Base-by-base conservation (phyloP, 495 filamentous ascomycete genomes). In the Tuber aestivum region DNA sequence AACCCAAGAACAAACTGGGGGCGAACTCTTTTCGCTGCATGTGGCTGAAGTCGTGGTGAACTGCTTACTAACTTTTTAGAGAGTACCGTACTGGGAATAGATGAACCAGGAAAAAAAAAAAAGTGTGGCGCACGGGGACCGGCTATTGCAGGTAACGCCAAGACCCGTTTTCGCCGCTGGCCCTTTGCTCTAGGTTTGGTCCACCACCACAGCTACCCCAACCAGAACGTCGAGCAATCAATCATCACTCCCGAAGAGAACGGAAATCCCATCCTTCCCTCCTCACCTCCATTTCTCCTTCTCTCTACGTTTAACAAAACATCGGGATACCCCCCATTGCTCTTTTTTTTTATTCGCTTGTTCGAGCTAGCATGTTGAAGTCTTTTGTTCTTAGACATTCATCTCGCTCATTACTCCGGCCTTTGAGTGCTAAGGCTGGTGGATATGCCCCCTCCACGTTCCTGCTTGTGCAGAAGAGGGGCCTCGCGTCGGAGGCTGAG, bases 341-440 rank as follows among this genome's bases (percentile, higher is more conserved):
- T 18, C 16, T 41, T 76, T 70, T 65, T 68, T 73, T 50, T 38
- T 69, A 40, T 50, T 69, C 42, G 70, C 23, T 72, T 68, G 61
- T 37, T 72, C 48, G 44, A 50, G 20, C 73, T 68, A 75, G 70
- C 70, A 82, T 82, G 81, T 68, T 82, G 71, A 82, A 82, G 72
- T 79, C 80, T 50, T 79, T 82, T 72, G 71, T 82, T 76, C 81
- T 77, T 73, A 72, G 81, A 72, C 71, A 79, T 45, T 80, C 80
- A 38, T 41, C 78, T n/a, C 77, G 81, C 70, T 75, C 81, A 76
- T 72, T 82, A 75, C 81, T 82, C 77, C 80, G 77, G 75, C 81
- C 81, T 35, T 71, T 82, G 72, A 74, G 38, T 41, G 71, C 81
- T 69, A 74, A 72, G 35, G 65, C 72, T 37, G 74, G 48, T 69